Percentiles rank a stretch among this genome's conserved stretches.
Conservation (phyloP, 2,329 filamentous ascomycete species). For the Fusarium sp. region DNA sequence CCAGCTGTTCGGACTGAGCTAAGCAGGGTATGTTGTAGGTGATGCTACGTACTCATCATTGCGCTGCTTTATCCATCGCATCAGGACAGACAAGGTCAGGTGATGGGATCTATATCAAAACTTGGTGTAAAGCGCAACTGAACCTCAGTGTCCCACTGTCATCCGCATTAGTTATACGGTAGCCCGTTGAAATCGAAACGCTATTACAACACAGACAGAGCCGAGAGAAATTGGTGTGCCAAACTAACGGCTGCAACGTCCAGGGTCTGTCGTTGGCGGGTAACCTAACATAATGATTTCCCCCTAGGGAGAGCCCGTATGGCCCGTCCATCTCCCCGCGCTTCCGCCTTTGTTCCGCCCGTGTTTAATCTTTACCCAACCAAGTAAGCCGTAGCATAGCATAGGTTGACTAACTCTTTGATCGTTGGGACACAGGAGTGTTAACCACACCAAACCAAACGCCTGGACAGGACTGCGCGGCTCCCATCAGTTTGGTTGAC, state of each 20-base stretch:
- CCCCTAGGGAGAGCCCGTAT: slow-evolving; percentile 21
- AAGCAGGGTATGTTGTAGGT: not conserved
- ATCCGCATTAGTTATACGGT: not conserved
- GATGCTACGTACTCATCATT: not conserved
- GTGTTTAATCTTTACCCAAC: slow-evolving; percentile 12
- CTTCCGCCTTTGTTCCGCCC: slow-evolving; percentile 4
- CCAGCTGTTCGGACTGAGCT: slow-evolving; percentile 23
- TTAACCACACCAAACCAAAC: not conserved
- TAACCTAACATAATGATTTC: slow-evolving; percentile 19
- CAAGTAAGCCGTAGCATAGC: slow-evolving; percentile 18
- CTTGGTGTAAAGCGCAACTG: not conserved
- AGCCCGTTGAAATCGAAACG: no score
- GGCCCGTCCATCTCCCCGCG: slow-evolving; percentile 28
- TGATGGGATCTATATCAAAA: not conserved
- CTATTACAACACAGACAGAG: no score
- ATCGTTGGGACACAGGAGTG: no score
- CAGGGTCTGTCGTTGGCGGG: slow-evolving; percentile 22
- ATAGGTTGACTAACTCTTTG: no score
- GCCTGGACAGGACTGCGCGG: not conserved
- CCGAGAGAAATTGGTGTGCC: slow-evolving; percentile 20
- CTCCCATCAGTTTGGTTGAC: not conserved
- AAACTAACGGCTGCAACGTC: slow-evolving; percentile 27
- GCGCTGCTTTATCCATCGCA: not conserved
- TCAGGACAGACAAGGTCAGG: not conserved
- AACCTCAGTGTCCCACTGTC: not conserved